Conservation (phyloP, 768 basidiomycete species). For the Gymnopilus dilepis region DNA sequence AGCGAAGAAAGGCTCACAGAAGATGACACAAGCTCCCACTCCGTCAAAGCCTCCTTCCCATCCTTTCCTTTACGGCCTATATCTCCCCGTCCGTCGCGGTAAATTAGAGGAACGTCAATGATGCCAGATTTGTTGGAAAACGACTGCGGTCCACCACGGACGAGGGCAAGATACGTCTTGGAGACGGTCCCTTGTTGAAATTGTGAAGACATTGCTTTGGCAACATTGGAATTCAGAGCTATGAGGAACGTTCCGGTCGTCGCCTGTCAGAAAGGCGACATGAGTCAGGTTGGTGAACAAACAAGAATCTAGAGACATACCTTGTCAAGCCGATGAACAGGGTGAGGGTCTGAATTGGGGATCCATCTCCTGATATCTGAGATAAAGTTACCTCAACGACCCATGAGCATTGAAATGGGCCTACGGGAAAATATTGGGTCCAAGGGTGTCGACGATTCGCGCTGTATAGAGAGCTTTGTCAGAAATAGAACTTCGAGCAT, state of each 20-base stretch:
- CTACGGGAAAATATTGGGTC: conserved; percentile 41
- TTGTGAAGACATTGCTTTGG: conserved; percentile 59
- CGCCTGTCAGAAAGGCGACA: conserved; percentile 37
- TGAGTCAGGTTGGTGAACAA: neutral
- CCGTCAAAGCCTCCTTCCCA: conserved; percentile 48
- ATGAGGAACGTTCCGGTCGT: conserved; percentile 71
- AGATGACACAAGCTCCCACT: conserved; percentile 64
- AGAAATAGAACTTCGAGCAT: neutral
- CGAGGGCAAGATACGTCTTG: conserved; percentile 70
- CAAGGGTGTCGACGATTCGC: conserved; percentile 28
- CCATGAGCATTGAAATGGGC: neutral
- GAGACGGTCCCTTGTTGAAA: conserved; percentile 51
- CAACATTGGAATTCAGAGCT: conserved; percentile 47
- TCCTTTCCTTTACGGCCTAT: conserved; percentile 38
- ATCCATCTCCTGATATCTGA: conserved; percentile 31
- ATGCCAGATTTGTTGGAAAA: conserved; percentile 45
- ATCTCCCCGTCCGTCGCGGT: conserved; percentile 52
- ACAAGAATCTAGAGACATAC: conserved; percentile 33
- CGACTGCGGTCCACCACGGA: conserved; percentile 54
- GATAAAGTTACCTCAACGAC: neutral
- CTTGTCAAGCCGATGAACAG: conserved; percentile 73
- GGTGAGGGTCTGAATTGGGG: conserved; percentile 39
- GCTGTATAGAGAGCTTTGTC: neutral
- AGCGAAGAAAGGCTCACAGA: conserved; percentile 45
- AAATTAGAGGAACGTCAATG: conserved; percentile 43